phyloP scores from a whole-genome alignment of 495 filamentous ascomycete genomes.

The Umbilicaria muhlenbergii region DNA sequence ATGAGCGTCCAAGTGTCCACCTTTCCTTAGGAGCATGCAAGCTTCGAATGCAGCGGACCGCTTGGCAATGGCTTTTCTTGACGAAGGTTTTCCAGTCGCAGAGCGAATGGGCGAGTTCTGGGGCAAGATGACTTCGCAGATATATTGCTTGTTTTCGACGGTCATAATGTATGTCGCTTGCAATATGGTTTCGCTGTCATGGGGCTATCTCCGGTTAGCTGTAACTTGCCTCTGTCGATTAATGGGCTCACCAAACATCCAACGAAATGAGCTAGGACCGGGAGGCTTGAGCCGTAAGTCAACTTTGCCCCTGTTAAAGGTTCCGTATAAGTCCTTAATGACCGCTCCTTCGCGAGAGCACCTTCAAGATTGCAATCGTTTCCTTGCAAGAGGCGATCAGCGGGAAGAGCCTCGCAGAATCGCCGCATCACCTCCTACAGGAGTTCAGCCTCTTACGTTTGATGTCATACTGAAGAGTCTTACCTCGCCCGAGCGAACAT shows the following conservation, averaged over 20 bases:
- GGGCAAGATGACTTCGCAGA: constrained; percentile 73
- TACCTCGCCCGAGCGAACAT: constrained; percentile 40
- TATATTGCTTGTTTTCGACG: constrained; percentile 40
- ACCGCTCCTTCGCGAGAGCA: constrained; percentile 37
- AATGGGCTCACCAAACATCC: constrained; percentile 33
- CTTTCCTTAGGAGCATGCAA: constrained; percentile 53
- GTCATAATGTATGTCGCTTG: constrained; percentile 48
- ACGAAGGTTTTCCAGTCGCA: constrained; percentile 40
- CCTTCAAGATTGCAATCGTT: constrained; percentile 40
- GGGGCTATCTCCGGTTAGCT: constrained; percentile 30
- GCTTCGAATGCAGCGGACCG: constrained; percentile 80
- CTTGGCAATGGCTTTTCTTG: constrained; percentile 66
- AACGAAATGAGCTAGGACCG: constrained; percentile 48
- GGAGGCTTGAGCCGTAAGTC: constrained; percentile 57
- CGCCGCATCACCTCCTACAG: constrained; percentile 38
- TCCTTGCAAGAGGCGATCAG: constrained; percentile 55
- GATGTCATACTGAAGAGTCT: constrained; percentile 10
- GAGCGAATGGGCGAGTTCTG: constrained; percentile 55
- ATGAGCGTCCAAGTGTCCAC: constrained; percentile 53
- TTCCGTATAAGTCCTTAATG: constrained; percentile 42
- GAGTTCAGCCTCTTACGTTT: constrained; percentile 17
- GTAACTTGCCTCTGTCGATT: neutral
- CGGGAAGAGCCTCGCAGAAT: constrained; percentile 64
- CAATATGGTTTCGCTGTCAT: constrained; percentile 36
- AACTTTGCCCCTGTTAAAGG: constrained; percentile 60